Evolutionary conservation across 1,139 yeast species (phyloP), one percentile per base, ranked within the genome.

Genomic region (Geotrichum candidum): DNA sequence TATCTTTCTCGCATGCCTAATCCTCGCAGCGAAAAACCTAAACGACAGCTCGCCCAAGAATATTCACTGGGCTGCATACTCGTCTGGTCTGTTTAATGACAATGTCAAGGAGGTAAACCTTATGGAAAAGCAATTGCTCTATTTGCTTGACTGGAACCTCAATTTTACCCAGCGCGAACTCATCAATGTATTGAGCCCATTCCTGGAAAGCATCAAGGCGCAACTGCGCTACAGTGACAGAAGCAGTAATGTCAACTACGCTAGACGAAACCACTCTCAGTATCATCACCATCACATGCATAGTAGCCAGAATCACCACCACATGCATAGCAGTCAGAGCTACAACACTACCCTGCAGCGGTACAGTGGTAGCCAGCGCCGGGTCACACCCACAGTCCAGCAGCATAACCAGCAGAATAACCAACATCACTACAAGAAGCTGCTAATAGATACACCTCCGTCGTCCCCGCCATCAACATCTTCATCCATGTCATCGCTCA

Each of bases 1-100:
- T 65, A 89, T 94, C 64, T 92, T 94, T 68, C 78, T 94, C 62
- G 96, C 97, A 0, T 84, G 96, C 54, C 80, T 94, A 65, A 89
- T 94, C 60, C 78, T 94, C 65, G 88, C 96, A 51, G 97, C 98
- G 29, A 94, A 94, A 77, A 86, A 86, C 66, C 82, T 92, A 66
- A 94, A 94, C 75, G 99, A 94, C 77, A 87, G 96, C 2, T 86
- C 95, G 22, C 99, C 98, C 58, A 82, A 92, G 74, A 94, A 94
- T 77, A 91, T 88, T 76, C 97, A 92, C 78, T 94, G 99, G 99
- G 87, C 96, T 18, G 82, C 84, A 64, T 92, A 91, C 78, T 90
- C 98, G 15, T 85, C 87, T 73, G 97, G 97, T 0, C 78, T 94
- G 62, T 82, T 94, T 67, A 74, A 85, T 31, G 48, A 18, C n/a